Evolutionary conservation across 306 rosid genomes (phyloP).

Genomic region (Sicyos baderoa): DNA sequence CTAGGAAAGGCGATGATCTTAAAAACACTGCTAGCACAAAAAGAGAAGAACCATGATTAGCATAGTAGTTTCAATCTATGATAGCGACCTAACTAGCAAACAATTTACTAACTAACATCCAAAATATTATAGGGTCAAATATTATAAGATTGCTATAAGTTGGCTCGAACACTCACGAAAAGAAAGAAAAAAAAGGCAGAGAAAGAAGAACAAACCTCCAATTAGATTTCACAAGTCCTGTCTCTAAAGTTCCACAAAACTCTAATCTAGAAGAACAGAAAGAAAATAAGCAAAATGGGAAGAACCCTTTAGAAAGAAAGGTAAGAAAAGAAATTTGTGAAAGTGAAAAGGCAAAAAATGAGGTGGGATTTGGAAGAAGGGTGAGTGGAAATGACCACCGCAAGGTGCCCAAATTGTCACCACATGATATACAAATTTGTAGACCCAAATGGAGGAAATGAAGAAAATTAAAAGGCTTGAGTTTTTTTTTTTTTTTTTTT

Average conservation of each 20-base stretch:
- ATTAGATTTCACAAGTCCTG: not conserved
- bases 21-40: not conserved
- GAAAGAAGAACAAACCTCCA: slow-evolving; percentile 9
- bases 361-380: no score
- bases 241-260: not conserved
- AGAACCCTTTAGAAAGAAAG: not conserved
- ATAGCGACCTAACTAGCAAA: no score
- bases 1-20: no score
- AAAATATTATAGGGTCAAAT: no score
- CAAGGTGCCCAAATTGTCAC: not conserved
- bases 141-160: no score
- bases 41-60: no score
- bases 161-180: no score
- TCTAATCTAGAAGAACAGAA: not conserved
- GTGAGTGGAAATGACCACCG: not conserved
- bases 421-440: not conserved
- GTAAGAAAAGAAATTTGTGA: not conserved
- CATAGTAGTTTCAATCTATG: no score
- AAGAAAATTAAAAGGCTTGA: not conserved
- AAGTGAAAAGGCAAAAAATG: no score
- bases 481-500: not conserved
- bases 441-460: not conserved
- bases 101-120: no score
- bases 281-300: not conserved
- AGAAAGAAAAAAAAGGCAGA: not conserved